phyloP scores from a whole-genome alignment of 495 filamentous ascomycete genomes.

The Astrothelium subdiscretum region DNA sequence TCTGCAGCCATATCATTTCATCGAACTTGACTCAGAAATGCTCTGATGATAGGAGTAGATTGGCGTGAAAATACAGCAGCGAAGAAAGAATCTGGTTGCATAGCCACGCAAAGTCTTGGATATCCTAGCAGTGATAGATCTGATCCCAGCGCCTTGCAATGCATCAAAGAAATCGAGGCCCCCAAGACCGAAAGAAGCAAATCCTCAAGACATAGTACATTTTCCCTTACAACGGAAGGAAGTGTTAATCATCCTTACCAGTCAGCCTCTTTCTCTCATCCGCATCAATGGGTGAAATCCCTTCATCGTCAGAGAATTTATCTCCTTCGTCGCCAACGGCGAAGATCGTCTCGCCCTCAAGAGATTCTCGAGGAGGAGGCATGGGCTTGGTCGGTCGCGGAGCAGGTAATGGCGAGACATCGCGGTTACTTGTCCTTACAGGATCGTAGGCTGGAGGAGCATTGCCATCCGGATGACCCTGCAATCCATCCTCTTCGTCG shows the following conservation, averaged over 20 bases:
- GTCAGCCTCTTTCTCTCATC: conserved; percentile 55
- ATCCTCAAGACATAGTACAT: background rate
- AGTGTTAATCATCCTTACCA: conserved; percentile 26
- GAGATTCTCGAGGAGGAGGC: conserved; percentile 48
- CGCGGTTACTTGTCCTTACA: conserved; percentile 11
- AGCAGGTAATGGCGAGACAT: conserved; percentile 29
- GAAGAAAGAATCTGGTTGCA: background rate
- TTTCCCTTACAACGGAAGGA: background rate
- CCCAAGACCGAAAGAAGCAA: background rate
- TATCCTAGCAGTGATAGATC: background rate
- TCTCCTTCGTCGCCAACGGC: conserved; percentile 78
- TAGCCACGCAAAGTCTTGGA: background rate
- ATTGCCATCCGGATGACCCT: conserved; percentile 1
- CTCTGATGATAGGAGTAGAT: background rate
- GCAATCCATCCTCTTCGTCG: conserved; percentile 41
- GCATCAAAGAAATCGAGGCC: background rate
- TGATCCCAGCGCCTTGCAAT: background rate
- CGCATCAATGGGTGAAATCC: conserved; percentile 41
- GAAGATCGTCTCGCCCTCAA: conserved; percentile 91
- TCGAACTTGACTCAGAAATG: background rate
- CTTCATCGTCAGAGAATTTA: conserved; percentile 53
- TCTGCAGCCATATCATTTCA: background rate
- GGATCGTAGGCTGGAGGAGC: conserved; percentile 16
- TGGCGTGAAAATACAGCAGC: too few species aligned
- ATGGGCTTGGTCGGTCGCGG: conserved; percentile 29